phyloP scores from a whole-genome alignment of 495 filamentous ascomycete species.

The Lichina pygmaea region DNA sequence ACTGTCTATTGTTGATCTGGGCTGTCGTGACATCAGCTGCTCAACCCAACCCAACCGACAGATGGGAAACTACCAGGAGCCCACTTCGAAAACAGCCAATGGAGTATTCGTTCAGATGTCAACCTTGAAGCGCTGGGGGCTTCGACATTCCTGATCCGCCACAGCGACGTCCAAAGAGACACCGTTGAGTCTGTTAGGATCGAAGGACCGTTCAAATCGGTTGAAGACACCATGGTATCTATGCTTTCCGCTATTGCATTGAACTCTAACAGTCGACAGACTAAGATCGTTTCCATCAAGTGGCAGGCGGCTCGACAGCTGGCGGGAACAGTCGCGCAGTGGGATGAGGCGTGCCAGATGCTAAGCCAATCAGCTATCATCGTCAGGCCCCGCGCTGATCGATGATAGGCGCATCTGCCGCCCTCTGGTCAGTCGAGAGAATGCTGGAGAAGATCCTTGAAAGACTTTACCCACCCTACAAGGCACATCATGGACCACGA shows the following conservation, averaged over 20 bases:
- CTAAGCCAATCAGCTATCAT: slow-evolving; percentile 33
- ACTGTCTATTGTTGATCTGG: slow-evolving; percentile 11
- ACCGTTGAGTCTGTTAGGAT: slow-evolving; percentile 53
- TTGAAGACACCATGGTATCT: slow-evolving; percentile 40
- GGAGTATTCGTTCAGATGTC: slow-evolving; percentile 39
- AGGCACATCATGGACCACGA: slow-evolving; percentile 29
- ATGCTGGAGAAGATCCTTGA: slow-evolving; percentile 5
- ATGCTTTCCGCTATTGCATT: slow-evolving; percentile 31
- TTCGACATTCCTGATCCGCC: slow-evolving; percentile 28
- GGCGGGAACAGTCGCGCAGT: slow-evolving; percentile 36
- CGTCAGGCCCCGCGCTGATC: slow-evolving; percentile 7
- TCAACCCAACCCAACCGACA: not conserved
- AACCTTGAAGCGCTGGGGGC: slow-evolving; percentile 35
- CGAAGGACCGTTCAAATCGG: slow-evolving; percentile 59
- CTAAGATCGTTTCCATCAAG: slow-evolving; percentile 39
- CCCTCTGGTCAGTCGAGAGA: slow-evolving; percentile 2
- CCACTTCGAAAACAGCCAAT: slow-evolving; percentile 64
- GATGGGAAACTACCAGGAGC: slow-evolving; percentile 29
- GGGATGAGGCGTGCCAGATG: slow-evolving; percentile 45
- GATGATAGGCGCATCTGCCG: slow-evolving; percentile 21
- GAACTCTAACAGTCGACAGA: slow-evolving; percentile 32
- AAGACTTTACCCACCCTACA: slow-evolving; percentile 10
- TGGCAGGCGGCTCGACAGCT: slow-evolving; percentile 63
- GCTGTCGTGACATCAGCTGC: slow-evolving; percentile 3
- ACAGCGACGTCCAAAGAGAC: slow-evolving; percentile 39